Conservation (phyloP, 345 rosid species). For the Iberis pinnata region DNA sequence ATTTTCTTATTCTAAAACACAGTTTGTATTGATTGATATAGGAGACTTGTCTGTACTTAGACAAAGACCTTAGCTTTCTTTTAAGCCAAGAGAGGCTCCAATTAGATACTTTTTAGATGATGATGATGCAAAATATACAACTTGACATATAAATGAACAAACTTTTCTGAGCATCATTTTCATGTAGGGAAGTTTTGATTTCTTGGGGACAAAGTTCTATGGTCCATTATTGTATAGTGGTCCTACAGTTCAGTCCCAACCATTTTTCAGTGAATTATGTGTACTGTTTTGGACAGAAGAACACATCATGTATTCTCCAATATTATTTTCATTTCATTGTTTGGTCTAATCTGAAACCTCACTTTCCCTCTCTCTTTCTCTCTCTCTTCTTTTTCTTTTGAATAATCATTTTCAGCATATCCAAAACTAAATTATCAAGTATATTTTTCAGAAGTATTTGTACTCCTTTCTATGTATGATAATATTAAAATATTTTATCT, state of each 20-base stretch:
- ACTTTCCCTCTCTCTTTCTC: conserved; percentile 19
- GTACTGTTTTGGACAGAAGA: conserved; percentile 35
- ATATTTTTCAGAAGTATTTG: conserved; percentile 15
- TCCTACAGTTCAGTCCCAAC: conserved; percentile 29
- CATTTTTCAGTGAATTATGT: conserved; percentile 33
- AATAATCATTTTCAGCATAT: conserved; percentile 26
- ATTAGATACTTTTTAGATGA: conserved; percentile 17
- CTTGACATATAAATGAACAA: conserved; percentile 29
- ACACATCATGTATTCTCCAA: conserved; percentile 27
- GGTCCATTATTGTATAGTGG: conserved; percentile 45
- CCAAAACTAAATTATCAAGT: conserved; percentile 22
- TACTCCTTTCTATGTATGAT: conserved; percentile 17
- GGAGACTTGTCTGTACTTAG: conserved; percentile 20
- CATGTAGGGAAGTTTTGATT: conserved; percentile 24
- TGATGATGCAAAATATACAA: conserved; percentile 25
- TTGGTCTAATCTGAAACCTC: conserved; percentile 42
- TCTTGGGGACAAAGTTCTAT: conserved; percentile 33
- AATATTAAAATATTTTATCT: not conserved
- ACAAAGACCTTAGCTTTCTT: conserved; percentile 20
- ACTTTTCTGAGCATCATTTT: conserved; percentile 20
- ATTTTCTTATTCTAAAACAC: conserved; percentile 5
- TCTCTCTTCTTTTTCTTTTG: too few relatives aligned
- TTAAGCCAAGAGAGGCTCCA: conserved; percentile 20
- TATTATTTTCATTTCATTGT: conserved; percentile 32
- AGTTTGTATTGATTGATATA: too few relatives aligned